Percentiles rank a stretch among this genome's conserved stretches.
Conservation (phyloP, 2,329 filamentous ascomycete genomes). For the Hansfordia pulvinata region DNA sequence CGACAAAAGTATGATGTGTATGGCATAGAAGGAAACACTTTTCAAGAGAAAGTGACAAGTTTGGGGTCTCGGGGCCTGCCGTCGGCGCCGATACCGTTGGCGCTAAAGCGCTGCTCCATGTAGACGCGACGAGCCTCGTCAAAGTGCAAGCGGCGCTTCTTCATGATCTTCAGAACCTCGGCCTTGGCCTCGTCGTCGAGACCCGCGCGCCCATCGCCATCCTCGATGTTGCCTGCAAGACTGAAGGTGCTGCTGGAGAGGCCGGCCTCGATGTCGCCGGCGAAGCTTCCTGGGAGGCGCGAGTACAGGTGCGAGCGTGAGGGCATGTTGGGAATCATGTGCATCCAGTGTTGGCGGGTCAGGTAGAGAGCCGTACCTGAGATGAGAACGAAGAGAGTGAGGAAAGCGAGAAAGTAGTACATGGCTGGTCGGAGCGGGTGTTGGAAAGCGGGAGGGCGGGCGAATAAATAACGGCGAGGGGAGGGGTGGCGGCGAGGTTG, state of each 20-base stretch:
- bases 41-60: slow-evolving; percentile 79
- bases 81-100: slow-evolving; percentile 79
- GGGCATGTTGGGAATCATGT: slow-evolving; percentile 46
- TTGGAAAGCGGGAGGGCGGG: no score
- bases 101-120: slow-evolving; percentile 75
- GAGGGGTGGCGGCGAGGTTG: no score
- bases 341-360: slow-evolving; percentile 66
- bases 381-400: slow-evolving; percentile 59
- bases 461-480: no score
- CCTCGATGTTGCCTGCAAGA: slow-evolving; percentile 64
- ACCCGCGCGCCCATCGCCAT: slow-evolving; percentile 65
- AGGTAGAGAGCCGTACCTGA: slow-evolving; percentile 66
- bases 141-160: slow-evolving; percentile 66
- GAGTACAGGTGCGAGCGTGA: slow-evolving; percentile 55
- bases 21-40: no score
- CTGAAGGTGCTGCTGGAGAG: slow-evolving; percentile 76
- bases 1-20: no score
- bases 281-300: slow-evolving; percentile 64
- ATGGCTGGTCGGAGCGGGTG: slow-evolving; percentile 43
- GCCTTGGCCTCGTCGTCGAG: slow-evolving; percentile 69
- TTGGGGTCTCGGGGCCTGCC: slow-evolving; percentile 84
- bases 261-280: slow-evolving; percentile 76
- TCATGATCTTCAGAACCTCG: slow-evolving; percentile 85
- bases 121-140: slow-evolving; percentile 82
- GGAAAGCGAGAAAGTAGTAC: slow-evolving; percentile 68